Percentiles rank a stretch among this genome's conserved stretches.
Conservation (phyloP, 2,329 filamentous ascomycete species). For the Pochonia chlamydosporia region DNA sequence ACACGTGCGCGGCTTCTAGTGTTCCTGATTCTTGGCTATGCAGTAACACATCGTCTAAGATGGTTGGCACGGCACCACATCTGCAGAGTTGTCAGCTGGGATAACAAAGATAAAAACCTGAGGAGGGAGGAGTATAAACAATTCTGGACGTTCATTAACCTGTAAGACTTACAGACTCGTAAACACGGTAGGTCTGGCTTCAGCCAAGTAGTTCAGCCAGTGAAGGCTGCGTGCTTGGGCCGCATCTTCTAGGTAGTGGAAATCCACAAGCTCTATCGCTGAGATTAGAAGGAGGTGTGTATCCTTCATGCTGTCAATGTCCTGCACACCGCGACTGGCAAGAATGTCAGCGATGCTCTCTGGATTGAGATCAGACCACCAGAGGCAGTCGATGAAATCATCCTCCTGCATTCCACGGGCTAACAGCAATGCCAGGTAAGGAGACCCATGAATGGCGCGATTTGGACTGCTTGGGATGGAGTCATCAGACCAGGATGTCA, state of each 20-base stretch:
- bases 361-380: conserved; percentile 50
- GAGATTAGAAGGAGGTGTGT: conserved; percentile 58
- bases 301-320: conserved; percentile 46
- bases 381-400: conserved; percentile 58
- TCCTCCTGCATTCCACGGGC: conserved; percentile 50
- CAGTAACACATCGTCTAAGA: conserved; percentile 57
- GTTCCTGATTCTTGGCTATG: conserved; percentile 57
- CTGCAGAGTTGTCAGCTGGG: conserved; percentile 26
- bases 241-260: conserved; percentile 56
- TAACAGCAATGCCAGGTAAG: conserved; percentile 56
- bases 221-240: conserved; percentile 53
- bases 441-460: conserved; percentile 33
- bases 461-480: conserved; percentile 1
- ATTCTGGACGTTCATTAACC: no score
- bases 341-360: conserved; percentile 23
- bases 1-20: conserved; percentile 52
- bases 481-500: conserved; percentile 20
- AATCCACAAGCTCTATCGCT: conserved; percentile 60
- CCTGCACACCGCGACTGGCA: conserved; percentile 18
- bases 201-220: conserved; percentile 55
- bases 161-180: conserved; percentile 51
- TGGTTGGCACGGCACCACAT: conserved; percentile 48
- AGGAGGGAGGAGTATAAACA: no score
- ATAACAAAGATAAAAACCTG: no score
- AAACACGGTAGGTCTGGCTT: conserved; percentile 49